phyloP scores from a whole-genome alignment of 1,284 basidiomycete genomes.

The Lentinus polychrous region DNA sequence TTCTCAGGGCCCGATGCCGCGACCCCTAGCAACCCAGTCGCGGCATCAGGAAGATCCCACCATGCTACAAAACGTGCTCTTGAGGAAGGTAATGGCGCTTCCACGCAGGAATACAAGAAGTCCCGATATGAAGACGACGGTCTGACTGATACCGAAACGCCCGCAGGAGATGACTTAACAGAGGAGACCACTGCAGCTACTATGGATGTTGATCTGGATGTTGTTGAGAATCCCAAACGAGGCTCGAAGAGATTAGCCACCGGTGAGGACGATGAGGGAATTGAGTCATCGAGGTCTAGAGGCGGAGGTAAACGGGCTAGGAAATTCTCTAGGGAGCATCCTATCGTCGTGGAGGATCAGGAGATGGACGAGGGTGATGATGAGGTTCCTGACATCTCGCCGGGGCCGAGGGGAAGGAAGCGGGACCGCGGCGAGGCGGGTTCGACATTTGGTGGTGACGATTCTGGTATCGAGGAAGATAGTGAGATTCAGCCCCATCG shows the following conservation, averaged over 20 bases:
- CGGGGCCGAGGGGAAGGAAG: conserved; percentile 59
- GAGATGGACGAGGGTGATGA: conserved; percentile 24
- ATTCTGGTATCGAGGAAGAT: conserved; percentile 24
- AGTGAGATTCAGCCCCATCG: conserved; percentile 20
- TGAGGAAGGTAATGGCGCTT: too few species aligned
- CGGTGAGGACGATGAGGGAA: conserved; percentile 31
- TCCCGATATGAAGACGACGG: background rate
- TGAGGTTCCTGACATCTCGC: conserved; percentile 11
- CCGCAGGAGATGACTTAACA: too few species aligned
- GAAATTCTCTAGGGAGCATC: conserved; percentile 39
- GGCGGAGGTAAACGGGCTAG: conserved; percentile 34
- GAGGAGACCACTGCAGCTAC: conserved; percentile 9
- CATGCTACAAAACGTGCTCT: too few species aligned
- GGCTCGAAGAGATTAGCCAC: conserved; percentile 42
- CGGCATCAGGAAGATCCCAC: too few species aligned
- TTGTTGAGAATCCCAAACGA: conserved; percentile 25
- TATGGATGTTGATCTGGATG: conserved; percentile 20
- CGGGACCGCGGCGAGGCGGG: conserved; percentile 67
- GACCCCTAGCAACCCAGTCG: too few species aligned
- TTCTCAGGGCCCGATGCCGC: too few species aligned
- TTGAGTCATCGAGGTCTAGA: conserved; percentile 10
- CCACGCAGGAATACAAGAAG: conserved; percentile 24
- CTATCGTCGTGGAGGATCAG: conserved; percentile 16
- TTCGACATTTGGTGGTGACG: conserved; percentile 63
- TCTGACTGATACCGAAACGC: too few species aligned